Evolutionary conservation across 768 basidiomycete species (phyloP).

Genomic region (Plicaturopsis crispa): DNA sequence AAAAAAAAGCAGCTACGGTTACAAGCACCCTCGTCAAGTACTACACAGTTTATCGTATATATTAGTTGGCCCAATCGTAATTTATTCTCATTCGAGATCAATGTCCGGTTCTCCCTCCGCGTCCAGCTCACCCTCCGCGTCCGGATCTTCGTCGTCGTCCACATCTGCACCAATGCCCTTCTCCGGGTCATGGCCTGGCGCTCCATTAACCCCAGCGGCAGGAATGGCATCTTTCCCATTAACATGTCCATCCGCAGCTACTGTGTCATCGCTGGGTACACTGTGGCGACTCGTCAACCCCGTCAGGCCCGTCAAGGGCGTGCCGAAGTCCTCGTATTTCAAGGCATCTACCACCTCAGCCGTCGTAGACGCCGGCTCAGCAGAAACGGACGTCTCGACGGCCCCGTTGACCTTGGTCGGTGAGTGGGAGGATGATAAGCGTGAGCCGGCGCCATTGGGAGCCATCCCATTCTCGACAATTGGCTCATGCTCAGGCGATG

Average conservation of each 20-base stretch:
- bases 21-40: too few species aligned
- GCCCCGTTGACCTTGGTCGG: too few species aligned
- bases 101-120: slow-evolving; percentile 37
- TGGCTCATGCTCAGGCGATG: slow-evolving; percentile 5
- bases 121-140: slow-evolving; percentile 27
- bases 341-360: too few species aligned
- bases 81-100: slow-evolving; percentile 28
- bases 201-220: slow-evolving; percentile 11
- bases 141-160: slow-evolving; percentile 13
- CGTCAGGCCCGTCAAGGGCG: slow-evolving; percentile 39
- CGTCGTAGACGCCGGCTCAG: too few species aligned
- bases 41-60: too few species aligned
- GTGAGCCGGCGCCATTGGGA: too few species aligned
- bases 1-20: too few species aligned
- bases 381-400: too few species aligned
- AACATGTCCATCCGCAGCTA: slow-evolving; percentile 28
- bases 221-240: slow-evolving; percentile 17
- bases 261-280: slow-evolving; percentile 50
- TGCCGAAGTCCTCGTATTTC: slow-evolving; percentile 48
- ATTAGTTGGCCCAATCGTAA: too few species aligned
- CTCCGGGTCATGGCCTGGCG: not conserved
- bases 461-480: slow-evolving; percentile 12
- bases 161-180: slow-evolving; percentile 11
- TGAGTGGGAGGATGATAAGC: too few species aligned
- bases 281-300: slow-evolving; percentile 44